A percentile compares a stretch with the other conserved stretches of the same genome.
Conservation (phyloP, 371 early-diverging fungal species). For the Mucor indicus region DNA sequence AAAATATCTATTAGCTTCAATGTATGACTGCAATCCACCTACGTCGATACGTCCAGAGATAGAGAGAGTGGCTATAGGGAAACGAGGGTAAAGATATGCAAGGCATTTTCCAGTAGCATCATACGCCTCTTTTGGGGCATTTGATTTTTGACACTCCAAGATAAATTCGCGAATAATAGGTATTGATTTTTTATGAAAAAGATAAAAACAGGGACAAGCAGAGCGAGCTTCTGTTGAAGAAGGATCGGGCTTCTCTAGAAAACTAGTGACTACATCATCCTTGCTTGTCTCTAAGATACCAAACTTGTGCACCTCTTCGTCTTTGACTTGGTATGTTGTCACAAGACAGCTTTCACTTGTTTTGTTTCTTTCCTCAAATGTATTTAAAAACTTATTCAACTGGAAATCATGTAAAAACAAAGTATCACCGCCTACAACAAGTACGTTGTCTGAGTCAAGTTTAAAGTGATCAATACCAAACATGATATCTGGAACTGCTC, state of each 20-base stretch:
- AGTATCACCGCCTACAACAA: constrained; percentile 64
- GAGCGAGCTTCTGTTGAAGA: constrained; percentile 38
- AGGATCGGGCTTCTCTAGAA: constrained; percentile 59
- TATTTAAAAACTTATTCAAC: constrained; percentile 20
- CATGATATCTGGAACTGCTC: constrained; percentile 57
- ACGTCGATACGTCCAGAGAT: constrained; percentile 65
- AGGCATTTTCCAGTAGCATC: constrained; percentile 65
- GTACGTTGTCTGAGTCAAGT: constrained; percentile 24
- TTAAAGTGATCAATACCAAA: constrained; percentile 45
- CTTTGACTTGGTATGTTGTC: constrained; percentile 42
- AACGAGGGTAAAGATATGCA: constrained; percentile 47
- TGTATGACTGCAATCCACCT: constrained; percentile 51
- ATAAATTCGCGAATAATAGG: constrained; percentile 43
- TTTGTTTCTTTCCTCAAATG: constrained; percentile 8
- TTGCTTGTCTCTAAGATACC: constrained; percentile 52
- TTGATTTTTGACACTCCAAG: constrained; percentile 18
- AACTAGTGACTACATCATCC: constrained; percentile 36
- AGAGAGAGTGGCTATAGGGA: constrained; percentile 33
- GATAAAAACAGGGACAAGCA: constrained; percentile 67
- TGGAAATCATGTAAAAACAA: constrained; percentile 55
- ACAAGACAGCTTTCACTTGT: constrained; percentile 32
- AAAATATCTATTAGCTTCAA: constrained; percentile 55
- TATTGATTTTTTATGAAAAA: constrained; percentile 31
- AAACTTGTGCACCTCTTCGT: constrained; percentile 45
- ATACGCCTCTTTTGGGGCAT: constrained; percentile 39